Evolutionary conservation across 2,329 filamentous ascomycete species (phyloP), one percentile per base, ranked within the genome.

Genomic region (Colletotrichum cereale): DNA sequence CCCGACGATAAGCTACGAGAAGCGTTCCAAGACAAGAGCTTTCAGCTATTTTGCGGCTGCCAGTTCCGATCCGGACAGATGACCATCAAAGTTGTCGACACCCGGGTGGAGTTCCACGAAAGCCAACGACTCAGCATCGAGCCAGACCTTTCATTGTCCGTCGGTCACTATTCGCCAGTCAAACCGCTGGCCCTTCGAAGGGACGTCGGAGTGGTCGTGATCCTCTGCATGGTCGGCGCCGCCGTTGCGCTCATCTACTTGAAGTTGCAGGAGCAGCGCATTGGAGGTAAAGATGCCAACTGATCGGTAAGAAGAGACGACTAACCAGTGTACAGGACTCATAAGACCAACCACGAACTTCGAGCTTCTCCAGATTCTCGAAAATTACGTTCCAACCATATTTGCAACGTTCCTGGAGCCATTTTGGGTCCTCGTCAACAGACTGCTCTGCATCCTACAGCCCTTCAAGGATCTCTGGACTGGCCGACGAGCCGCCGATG

Each of bases 331-430:
- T 0, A 10, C n/a, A 83, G 80, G 81, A 2, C 55, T 83, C 0
- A 44, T 62, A 0, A 75, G 81, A 0, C 82, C 82, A 1, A 77
- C 76, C 0, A 38, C 73, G 0, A 82, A 76, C 8, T 80, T 81
- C 1, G 79, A 81, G 6, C 77, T 85, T 0, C 66, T 80, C 0
- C 81, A 84, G 5, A 47, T 86, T 0, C 40, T 86, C 0, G 80
- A 84, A 10, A 85, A 82, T 8, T 90, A 89, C 60, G 77, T 90
- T 0, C 89, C 89, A 0, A 90, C 87, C 0, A 80, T 83, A 0
- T 79, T 90, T 4, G 86, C 88, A 0, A 90, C 89, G 0, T 63
- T 90, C 0, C 80, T 90, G 0, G 89, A 91, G 44, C 88, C 89
- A 0, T 82, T 87, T 1, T 89, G 89, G 85, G 78, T 89, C 0